Conservation (phyloP, 1,139 yeast genomes). For the Yamadazyma aaseri region DNA sequence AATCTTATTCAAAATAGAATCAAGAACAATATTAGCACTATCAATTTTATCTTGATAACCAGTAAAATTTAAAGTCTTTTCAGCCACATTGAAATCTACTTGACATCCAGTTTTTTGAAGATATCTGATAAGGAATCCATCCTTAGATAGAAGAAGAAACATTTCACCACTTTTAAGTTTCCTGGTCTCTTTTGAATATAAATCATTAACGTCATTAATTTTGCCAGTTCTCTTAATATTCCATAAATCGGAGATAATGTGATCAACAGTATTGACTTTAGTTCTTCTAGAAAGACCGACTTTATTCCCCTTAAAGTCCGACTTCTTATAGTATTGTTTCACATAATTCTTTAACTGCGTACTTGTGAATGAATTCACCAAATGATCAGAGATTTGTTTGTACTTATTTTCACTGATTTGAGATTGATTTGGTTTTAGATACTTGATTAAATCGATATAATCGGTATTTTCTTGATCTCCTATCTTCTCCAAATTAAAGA, state of each 20-base stretch:
- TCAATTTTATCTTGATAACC: constrained; percentile 36
- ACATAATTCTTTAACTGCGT: constrained; percentile 23
- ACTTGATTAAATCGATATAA: neutral
- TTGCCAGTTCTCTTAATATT: constrained; percentile 26
- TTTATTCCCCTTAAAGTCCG: constrained; percentile 8
- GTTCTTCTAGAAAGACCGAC: constrained; percentile 12
- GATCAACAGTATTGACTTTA: constrained; percentile 17
- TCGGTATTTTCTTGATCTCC: neutral
- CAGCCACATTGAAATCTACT: constrained; percentile 34
- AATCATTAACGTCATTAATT: constrained; percentile 35
- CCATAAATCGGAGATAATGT: constrained; percentile 43
- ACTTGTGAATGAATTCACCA: constrained; percentile 20
- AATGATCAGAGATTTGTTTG: constrained; percentile 4
- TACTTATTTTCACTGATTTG: constrained; percentile 10
- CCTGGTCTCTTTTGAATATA: constrained; percentile 36
- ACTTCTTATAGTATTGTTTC: constrained; percentile 8
- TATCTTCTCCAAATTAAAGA: neutral
- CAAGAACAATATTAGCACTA: constrained; percentile 33
- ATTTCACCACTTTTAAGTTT: constrained; percentile 43
- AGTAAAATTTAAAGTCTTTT: constrained; percentile 19
- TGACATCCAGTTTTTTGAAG: constrained; percentile 58
- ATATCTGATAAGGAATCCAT: constrained; percentile 46
- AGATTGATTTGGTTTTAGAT: constrained; percentile 6
- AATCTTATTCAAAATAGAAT: constrained; percentile 33
- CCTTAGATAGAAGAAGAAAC: constrained; percentile 48